These are phyloP conservation scores for Lonicera japonica DNA, from an alignment of 129 eudicot species.

Conservation along the genomic window DNA sequence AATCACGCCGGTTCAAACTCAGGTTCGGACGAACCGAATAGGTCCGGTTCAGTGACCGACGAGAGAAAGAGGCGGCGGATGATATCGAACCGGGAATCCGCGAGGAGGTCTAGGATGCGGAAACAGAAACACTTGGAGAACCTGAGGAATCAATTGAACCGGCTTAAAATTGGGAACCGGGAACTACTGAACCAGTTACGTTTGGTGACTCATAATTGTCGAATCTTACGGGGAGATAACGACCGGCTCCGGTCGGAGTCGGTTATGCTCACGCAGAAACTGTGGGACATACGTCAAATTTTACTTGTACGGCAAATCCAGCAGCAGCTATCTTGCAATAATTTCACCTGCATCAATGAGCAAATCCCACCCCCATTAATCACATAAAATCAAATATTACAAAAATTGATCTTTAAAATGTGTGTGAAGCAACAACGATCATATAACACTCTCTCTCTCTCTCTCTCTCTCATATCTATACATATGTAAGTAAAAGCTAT, in stretches of 20 bases:
- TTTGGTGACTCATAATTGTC: conserved; percentile 32
- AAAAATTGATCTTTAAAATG: not conserved
- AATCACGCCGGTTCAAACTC: not conserved
- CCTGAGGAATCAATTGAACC: conserved; percentile 55
- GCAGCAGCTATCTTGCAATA: conserved; percentile 47
- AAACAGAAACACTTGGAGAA: conserved; percentile 82
- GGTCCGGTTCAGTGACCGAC: conserved; percentile 11
- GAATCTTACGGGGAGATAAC: conserved; percentile 41
- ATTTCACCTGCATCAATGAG: conserved; percentile 32
- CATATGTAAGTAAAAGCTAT: not conserved
- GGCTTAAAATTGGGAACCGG: conserved; percentile 47
- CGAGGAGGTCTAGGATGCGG: conserved; percentile 80
- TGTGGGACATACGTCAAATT: conserved; percentile 59
- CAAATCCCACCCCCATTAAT: conserved; percentile 33
- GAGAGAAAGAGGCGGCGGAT: conserved; percentile 77
- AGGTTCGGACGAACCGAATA: conserved; percentile 16
- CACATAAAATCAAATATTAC: conserved; percentile 19
- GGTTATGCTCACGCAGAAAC: conserved; percentile 41
- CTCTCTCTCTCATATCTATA: not conserved
- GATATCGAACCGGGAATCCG: conserved; percentile 95
- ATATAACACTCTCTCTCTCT: conserved; percentile 3
- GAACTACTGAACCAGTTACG: conserved; percentile 64
- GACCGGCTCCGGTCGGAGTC: conserved; percentile 58
- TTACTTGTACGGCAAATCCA: conserved; percentile 54
- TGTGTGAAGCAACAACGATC: conserved; percentile 9